These are phyloP conservation scores for Friedmanniomyces endolithicus DNA, from an alignment of 495 filamentous ascomycete species.

Conservation along the genomic window DNA sequence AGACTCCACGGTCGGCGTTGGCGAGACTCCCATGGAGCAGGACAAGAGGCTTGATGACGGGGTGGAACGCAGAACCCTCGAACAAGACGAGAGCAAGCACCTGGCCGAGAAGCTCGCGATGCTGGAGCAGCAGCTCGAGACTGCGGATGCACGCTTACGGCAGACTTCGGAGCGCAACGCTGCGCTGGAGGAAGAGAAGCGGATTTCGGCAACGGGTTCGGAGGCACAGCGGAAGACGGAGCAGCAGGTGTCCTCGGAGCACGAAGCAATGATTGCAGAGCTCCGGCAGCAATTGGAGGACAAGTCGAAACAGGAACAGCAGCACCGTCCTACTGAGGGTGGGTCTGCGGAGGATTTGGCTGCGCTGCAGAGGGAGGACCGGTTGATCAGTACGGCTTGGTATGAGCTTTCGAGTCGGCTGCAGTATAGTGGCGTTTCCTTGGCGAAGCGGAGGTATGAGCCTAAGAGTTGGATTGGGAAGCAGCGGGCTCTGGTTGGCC, in stretches of 20 bases:
- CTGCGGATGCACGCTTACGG: constrained; percentile 15
- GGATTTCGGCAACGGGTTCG: background rate
- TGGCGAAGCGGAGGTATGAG: constrained; percentile 60
- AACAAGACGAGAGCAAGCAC: constrained; percentile 12
- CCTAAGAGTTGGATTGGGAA: constrained; percentile 84
- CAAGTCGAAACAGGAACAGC: constrained; percentile 1
- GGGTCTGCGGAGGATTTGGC: constrained; percentile 7
- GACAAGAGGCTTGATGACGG: background rate
- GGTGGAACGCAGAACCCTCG: background rate
- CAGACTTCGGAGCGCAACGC: constrained; percentile 15
- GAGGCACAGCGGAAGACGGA: background rate
- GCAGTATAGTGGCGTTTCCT: constrained; percentile 76
- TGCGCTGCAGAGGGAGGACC: constrained; percentile 56
- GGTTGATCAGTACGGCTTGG: constrained; percentile 79
- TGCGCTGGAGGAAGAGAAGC: constrained; percentile 12
- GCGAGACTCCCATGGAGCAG: background rate
- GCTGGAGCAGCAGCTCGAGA: constrained; percentile 17
- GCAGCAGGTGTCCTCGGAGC: background rate
- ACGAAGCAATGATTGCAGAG: constrained; percentile 6
- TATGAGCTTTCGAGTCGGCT: constrained; percentile 74
- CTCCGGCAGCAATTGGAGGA: constrained; percentile 12
- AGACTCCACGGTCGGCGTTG: constrained; percentile 32
- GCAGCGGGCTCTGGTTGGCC: constrained; percentile 45
- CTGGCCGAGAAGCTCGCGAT: constrained; percentile 16
- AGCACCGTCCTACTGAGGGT: background rate